Evolutionary conservation across 176 grass and related monocot genomes (phyloP), one percentile per base, ranked within the genome.

Genomic region (Phragmites australis): DNA sequence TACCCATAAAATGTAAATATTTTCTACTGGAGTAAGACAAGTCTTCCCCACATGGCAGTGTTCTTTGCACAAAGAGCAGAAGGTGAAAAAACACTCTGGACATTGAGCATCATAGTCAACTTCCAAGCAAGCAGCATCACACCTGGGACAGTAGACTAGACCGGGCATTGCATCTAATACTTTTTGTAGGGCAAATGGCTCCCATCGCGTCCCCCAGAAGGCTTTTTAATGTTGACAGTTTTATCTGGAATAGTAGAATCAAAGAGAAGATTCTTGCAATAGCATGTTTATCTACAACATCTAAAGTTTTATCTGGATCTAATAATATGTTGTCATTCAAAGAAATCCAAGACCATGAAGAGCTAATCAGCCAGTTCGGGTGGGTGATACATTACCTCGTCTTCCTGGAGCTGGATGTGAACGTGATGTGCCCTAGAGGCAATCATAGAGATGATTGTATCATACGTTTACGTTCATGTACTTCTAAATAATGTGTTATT

Each of bases 81-180:
- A 95, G 54, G 84, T 95, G 86, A 90, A 95, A 42, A 81, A 80
- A 79, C 89, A 95, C 65, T 93, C 86, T 12, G 87, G 77, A 66
- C 93, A 95, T 71, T 90, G 84, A 67, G 93, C 82, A 73, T 95
- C 83, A 26, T 95, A 76, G 30, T 83, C 82, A 89, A 88, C 89
- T 81, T 95, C 84, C 73, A 95, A 92, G 85, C 89, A 95, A 65
- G 87, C 93, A 45, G 87, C 87, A 68, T 84, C 70, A 84, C 90
- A 93, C 75, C 90, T 76, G 4, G 90, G 87, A 67, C 90, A 93
- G 40, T 93, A 89, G 29, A 87, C 90, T 51, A 93, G 80, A 86
- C 89, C 90, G 45, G 74, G 58, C 90, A 93, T 93, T 9, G 90
- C 63, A 48, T 93, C 90, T 72, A 93, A 84, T 53, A 87, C 76